Base-by-base conservation (phyloP, 257 asterid species). In the Solanum piurae region DNA sequence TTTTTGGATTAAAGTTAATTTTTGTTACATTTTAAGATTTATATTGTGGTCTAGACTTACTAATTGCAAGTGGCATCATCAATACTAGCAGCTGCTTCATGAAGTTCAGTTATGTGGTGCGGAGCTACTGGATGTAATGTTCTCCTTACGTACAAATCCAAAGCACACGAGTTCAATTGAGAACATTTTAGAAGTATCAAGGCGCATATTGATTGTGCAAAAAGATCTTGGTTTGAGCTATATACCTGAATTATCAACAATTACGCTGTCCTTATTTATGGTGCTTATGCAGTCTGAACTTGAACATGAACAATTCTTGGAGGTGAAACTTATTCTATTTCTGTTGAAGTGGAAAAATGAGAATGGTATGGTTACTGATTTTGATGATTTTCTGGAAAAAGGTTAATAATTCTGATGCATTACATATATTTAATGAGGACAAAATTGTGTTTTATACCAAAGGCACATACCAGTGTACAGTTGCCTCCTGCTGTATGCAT, bases 261-360 rank as follows among this genome's bases (percentile, higher is more conserved):
- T 92, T 90, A 84, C 89, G 83, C 87, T 94, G 82, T 91, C 94
- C 91, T 88, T 95, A 89, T 93, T 95, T 87, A 88, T 91, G 76
- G 92, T 92, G 87, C 95, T 97, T 88, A 87, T 90, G 72, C 93
- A 94, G 88, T 92, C 95, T n/a, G 96, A 97, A 91, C 92, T 97
- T 85, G 99, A 97, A 89, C 99, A 97, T 18, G 99, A 97, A 88
- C 99, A 96, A 86, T 87, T 92, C 92, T 89, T 96, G 89, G 87
- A 87, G 80, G 88, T 94, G 91, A 94, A 91, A 88, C 89, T 96
- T 88, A 86, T 91, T 86, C 89, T 91, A 89, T 92, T 95, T 88
- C 94, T 95, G 44, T 84, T 96, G 88, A 92, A 90, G 93, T 97
- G 99, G 99, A 97, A 95, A 93, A 89, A 66, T 88, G 98, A 92